Base-by-base conservation (phyloP, 805 yeast genomes). In the Saccharomycopsis babjevae region DNA sequence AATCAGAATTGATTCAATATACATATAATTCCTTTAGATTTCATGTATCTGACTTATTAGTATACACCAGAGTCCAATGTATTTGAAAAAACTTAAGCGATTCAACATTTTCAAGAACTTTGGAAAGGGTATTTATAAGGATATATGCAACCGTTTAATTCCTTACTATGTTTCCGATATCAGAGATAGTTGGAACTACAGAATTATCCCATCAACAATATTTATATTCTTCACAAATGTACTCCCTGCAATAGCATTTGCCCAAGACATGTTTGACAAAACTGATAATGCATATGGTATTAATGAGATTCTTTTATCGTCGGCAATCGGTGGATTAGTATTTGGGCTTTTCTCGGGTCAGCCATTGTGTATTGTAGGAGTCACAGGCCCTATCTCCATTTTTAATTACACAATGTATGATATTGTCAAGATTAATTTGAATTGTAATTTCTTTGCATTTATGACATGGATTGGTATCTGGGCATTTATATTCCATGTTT, bases 391-490 rank as follows among this genome's bases (percentile, higher is more conserved):
- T 0, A 86, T 94, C 16, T 76, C 96, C 1, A 92, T 93, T 63
- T 93, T 94, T 78, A 89, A 89, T 68, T 91, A 90, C 68, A 94
- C 98, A 0, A 92, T 94, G 0, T 74, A 70, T 59, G 74, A 72
- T 39, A 65, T 73, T 1, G 57, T 61, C 10, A 71, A 72, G 10
- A 67, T 70, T 57, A 70, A 71, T 6, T 57, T 76, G 69, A 30
- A 76, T 68, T 62, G 78, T 71, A 78, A 80, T 8, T 91, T 81
- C 70, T 91, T 93, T 73, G 90, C 92, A 18, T 93, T 93, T 71
- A 92, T 94, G 97, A 86, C 93, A 70, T 94, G 98, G 98, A 77
- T 93, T 38, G 89, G 91, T 68, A 76, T 94, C 5, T 93, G 99
- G 99, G 80, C 89, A 3, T 86, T 87, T 89, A 78, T 84, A 13